These are phyloP conservation scores for Ceratocystis diversiconidia DNA, from an alignment of 2,329 filamentous ascomycete genomes.

Conservation along the genomic window DNA sequence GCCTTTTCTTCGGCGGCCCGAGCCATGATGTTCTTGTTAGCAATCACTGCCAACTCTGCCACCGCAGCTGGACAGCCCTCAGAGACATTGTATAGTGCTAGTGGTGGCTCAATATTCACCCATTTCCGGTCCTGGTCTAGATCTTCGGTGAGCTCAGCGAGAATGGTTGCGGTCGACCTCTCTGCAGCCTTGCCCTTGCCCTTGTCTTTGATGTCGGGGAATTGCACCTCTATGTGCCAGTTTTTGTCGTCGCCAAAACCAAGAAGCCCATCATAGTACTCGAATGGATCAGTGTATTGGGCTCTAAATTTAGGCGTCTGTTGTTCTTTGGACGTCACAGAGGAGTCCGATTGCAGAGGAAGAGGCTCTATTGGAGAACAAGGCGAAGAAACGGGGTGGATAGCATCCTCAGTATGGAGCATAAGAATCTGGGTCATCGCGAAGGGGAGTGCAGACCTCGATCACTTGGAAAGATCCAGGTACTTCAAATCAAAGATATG, in stretches of 20 bases:
- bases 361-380: neutral
- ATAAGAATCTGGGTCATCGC: neutral
- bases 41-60: constrained; percentile 8
- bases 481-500: too few relatives aligned
- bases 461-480: too few relatives aligned
- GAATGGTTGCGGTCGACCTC: neutral
- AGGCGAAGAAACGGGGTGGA: neutral
- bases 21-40: constrained; percentile 8
- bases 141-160: constrained; percentile 7
- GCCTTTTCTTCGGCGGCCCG: constrained; percentile 9
- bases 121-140: constrained; percentile 1
- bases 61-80: constrained; percentile 8
- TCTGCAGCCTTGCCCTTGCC: neutral
- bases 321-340: neutral
- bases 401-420: neutral
- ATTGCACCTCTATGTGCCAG: neutral
- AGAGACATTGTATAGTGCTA: neutral
- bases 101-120: constrained; percentile 6
- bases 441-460: too few relatives aligned
- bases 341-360: neutral
- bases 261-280: constrained; percentile 3
- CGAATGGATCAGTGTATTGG: constrained; percentile 1
- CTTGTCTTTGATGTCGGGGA: neutral
- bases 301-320: neutral
- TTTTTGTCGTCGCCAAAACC: neutral